Base-by-base conservation (phyloP, 2,329 filamentous ascomycete species). In the Tolypocladium cylindrosporum region DNA sequence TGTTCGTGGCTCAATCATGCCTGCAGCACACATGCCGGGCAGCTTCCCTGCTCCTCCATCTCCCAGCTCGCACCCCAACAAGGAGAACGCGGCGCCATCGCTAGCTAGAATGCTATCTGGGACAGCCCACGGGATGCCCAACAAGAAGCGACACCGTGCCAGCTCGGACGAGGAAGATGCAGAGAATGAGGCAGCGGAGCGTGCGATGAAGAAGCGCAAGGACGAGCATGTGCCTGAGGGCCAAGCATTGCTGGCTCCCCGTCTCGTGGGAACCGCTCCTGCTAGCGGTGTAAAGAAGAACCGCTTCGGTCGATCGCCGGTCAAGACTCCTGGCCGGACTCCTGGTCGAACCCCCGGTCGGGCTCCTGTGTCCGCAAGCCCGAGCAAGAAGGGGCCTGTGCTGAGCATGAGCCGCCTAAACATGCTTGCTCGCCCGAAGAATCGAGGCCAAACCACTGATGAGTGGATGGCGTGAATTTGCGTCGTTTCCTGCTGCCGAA, bases 61-160 rank as follows among this genome's bases (percentile, higher is more conserved):
- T 2, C 67, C 67, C 1, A 66, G 64, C 48, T 66, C 68, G 14
- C 73, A 74, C 57, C 72, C 72, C 13, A 77, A 83, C 69, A 84
- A 84, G 71, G 82, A 84, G 66, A 85, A 85, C 64, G 71, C 75
- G 51, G 73, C 73, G 1, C 79, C 77, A 7, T 62, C 67, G 24
- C 63, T 66, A 5, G 64, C 64, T 31, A 69, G 71, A 51, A 41
- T 75, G 67, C 66, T 78, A 55, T 65, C 70, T n/a, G 77, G 77
- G 43, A 77, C 84, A 42, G 77, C 82, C 4, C 85, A 87, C 63
- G 85, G 85, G 21, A 81, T 88, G 72, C 70, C 75, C 9, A 87
- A 83, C 73, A 87, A 88, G 76, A 88, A 86, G 72, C 81, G 85
- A 34, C 78, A 80, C 64, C 78, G 84, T n/a, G 78, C 79, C 19